Conservation (phyloP, 2,329 filamentous ascomycete genomes). For the Trichophyton benhamiae region DNA sequence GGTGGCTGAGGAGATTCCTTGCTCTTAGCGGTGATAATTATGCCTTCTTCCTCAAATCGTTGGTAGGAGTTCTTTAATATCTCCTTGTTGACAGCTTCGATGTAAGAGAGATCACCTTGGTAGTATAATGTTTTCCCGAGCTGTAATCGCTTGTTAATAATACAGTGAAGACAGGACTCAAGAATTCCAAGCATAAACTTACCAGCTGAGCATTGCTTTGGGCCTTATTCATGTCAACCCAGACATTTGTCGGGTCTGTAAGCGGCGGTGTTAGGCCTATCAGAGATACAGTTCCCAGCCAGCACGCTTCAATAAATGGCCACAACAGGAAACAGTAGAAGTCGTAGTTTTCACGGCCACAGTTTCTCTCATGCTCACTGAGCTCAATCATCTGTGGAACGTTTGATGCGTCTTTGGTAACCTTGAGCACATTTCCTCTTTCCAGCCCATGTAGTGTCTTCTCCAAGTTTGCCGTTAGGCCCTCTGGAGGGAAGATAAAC, state of each 20-base stretch:
- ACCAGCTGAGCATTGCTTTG: slow-evolving; percentile 73
- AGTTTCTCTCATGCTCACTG: slow-evolving; percentile 59
- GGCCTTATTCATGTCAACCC: slow-evolving; percentile 65
- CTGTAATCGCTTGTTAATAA: slow-evolving; percentile 30
- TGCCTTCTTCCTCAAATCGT: slow-evolving; percentile 81
- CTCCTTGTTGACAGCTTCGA: slow-evolving; percentile 97
- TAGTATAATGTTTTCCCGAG: slow-evolving; percentile 95
- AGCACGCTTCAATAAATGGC: slow-evolving; percentile 92
- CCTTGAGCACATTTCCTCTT: slow-evolving; percentile 60
- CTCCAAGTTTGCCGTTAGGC: slow-evolving; percentile 65
- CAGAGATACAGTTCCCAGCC: slow-evolving; percentile 79
- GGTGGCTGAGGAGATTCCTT: slow-evolving; percentile 39
- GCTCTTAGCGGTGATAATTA: slow-evolving; percentile 59
- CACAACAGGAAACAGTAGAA: slow-evolving; percentile 98
- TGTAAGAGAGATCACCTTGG: slow-evolving; percentile 92
- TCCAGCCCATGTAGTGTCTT: slow-evolving; percentile 68
- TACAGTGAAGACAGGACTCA: slow-evolving; percentile 14
- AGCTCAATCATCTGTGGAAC: slow-evolving; percentile 59
- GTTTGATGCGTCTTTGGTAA: slow-evolving; percentile 45
- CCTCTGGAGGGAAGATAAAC: slow-evolving; percentile 90
- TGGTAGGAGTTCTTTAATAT: slow-evolving; percentile 87
- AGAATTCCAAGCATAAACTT: slow-evolving; percentile 23
- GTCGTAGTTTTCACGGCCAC: slow-evolving; percentile 86
- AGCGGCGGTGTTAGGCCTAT: slow-evolving; percentile 71
- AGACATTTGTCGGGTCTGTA: slow-evolving; percentile 49